Conservation (phyloP, 768 basidiomycete genomes). For the Hysterangium stoloniferum region DNA sequence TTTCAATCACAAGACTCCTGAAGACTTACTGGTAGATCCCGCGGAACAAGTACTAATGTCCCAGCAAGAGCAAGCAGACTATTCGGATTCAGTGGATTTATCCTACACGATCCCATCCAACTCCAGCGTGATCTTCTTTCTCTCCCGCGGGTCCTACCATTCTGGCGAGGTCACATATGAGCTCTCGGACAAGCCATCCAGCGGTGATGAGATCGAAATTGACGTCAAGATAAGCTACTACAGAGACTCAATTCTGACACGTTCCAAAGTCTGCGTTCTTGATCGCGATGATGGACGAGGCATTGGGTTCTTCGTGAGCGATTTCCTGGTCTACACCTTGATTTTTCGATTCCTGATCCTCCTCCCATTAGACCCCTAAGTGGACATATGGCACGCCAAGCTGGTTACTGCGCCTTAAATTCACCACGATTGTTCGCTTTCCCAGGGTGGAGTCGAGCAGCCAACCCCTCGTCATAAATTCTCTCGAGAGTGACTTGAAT, state of each 20-base stretch:
- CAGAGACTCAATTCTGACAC: constrained; percentile 16
- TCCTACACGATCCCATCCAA: constrained; percentile 1
- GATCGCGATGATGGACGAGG: constrained; percentile 22
- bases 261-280: constrained; percentile 24
- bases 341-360: too few relatives aligned
- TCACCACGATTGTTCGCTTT: constrained; percentile 32
- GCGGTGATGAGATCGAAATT: constrained; percentile 25
- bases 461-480: constrained; percentile 28
- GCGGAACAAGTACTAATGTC: neutral
- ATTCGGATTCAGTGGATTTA: neutral
- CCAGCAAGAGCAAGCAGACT: neutral
- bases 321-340: neutral
- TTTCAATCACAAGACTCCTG: neutral
- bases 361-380: too few relatives aligned
- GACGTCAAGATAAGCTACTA: constrained; percentile 26
- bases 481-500: constrained; percentile 35
- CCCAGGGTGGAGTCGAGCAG: constrained; percentile 18
- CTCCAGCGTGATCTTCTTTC: constrained; percentile 22
- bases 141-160: constrained; percentile 27
- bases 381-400: too few relatives aligned
- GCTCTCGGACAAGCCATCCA: constrained; percentile 23
- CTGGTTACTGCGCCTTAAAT: constrained; percentile 27
- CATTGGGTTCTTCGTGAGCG: constrained; percentile 29
- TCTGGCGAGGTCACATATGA: constrained; percentile 23
- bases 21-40: too few relatives aligned